Conservation (phyloP, 2,329 filamentous ascomycete genomes). For the Passalora sequoiae region DNA sequence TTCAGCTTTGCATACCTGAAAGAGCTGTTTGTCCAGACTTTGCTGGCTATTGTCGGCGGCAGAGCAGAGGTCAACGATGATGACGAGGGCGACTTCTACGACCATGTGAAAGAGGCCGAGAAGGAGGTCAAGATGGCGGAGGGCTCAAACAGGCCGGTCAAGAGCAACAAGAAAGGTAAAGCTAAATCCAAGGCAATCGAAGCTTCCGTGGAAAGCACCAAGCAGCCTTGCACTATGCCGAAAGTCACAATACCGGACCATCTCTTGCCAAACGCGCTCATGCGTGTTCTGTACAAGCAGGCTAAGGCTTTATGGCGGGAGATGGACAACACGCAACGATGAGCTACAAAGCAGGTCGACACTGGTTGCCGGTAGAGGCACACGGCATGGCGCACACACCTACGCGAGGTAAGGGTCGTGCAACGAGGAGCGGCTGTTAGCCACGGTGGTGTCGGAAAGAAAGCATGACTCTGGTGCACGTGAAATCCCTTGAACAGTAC, state of each 20-base stretch:
- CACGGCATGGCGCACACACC: no score
- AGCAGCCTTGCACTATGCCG: slow-evolving; percentile 10
- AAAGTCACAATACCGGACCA: slow-evolving; percentile 19
- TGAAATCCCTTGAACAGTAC: no score
- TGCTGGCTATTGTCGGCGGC: slow-evolving; percentile 48
- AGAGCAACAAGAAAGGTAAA: slow-evolving; percentile 7
- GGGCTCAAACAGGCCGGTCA: slow-evolving; percentile 5
- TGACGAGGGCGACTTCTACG: slow-evolving; percentile 14
- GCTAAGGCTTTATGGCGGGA: slow-evolving; percentile 20
- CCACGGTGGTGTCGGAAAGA: no score
- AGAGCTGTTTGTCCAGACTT: slow-evolving; percentile 60
- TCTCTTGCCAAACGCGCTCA: slow-evolving; percentile 19
- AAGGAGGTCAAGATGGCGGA: slow-evolving; percentile 14
- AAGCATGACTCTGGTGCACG: no score
- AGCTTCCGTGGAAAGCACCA: slow-evolving; percentile 1
- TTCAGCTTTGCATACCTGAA: slow-evolving; percentile 67
- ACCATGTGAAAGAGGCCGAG: slow-evolving; percentile 10
- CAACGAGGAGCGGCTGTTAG: no score
- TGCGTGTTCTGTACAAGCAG: slow-evolving; percentile 23
- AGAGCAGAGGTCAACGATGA: slow-evolving; percentile 19
- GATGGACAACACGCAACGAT: slow-evolving; percentile 25
- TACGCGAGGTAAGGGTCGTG: no score
- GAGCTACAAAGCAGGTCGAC: no score
- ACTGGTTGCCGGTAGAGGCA: no score
- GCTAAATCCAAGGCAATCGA: slow-evolving; percentile 1